Conservation (phyloP, 2,329 filamentous ascomycete species). For the Colletotrichum sp. region DNA sequence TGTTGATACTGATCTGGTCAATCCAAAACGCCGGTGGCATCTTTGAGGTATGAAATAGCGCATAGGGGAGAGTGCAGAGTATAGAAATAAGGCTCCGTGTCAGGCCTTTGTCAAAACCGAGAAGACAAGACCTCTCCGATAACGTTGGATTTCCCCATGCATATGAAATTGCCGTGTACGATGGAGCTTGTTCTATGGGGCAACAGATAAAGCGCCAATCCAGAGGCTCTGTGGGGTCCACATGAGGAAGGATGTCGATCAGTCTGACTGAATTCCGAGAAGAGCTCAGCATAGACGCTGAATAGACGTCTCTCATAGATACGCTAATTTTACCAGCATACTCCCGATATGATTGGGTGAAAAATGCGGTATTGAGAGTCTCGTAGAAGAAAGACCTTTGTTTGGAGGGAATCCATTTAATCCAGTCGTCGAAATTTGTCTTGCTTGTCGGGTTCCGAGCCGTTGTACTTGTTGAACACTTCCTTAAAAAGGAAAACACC, state of each 20-base stretch:
- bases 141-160: neutral
- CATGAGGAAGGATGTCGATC: neutral
- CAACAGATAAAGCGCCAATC: neutral
- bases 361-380: neutral
- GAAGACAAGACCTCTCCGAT: too few relatives aligned
- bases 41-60: too few relatives aligned
- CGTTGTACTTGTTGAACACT: neutral
- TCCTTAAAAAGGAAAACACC: neutral
- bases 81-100: too few relatives aligned
- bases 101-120: too few relatives aligned
- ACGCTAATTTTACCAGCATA: neutral
- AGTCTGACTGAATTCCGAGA: neutral
- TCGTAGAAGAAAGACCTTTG: neutral
- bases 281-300: neutral
- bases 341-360: neutral
- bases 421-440: neutral
- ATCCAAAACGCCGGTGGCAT: too few relatives aligned
- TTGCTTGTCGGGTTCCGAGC: neutral
- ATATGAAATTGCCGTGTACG: neutral
- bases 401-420: neutral
- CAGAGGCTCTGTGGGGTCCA: neutral
- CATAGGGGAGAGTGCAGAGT: too few relatives aligned
- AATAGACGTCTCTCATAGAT: neutral
- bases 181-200: neutral
- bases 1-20: too few relatives aligned